Evolutionary conservation across 306 rosid genomes (phyloP), one percentile per base, ranked within the genome.

Genomic region (Echinosophora koreensis): DNA sequence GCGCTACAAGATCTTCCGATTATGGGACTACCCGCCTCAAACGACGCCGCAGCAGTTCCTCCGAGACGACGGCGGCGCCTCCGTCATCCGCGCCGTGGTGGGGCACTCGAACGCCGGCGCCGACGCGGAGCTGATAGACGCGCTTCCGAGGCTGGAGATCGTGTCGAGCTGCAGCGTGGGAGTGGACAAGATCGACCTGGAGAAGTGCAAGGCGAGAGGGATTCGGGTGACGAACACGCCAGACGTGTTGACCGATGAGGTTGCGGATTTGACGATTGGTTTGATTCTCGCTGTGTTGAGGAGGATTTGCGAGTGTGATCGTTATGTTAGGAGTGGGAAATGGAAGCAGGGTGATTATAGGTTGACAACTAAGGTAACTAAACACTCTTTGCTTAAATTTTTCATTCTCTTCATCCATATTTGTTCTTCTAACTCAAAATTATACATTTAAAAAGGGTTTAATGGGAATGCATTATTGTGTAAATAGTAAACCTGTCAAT

Each of bases 161-260:
- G 61, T 95, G 5, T 80, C 97, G 15, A 77, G 88, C 80, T 88
- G 35, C 80, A 88, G 98, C 54, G 97, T 90, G 0, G 97, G 98
- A 0, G 77, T 92, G 16, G 98, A 95, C 37, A 86, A 76, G 86
- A 85, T 92, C 34, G 98, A 95, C 52, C 6, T 88, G 47, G 47
- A 51, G 0, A 84, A 72, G 52, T 95, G 97, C 6, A 85, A 22
- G 78, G 91, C 84, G 77, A 92, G 66, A 71, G 92, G 97, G 73
- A 85, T 95, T 71, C 74, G 87, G 39, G 98, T 95, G 10, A 89
- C 92, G 27, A 83, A 88, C 65, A 92, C 98, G 0, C 97, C 93
- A 0, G 93, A 89, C 16, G 98, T 89, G n/a, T 76, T 95, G 89
- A 90, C 97, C 5, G 96, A 95, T 1, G 98, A 95, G 0, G 93